Evolutionary conservation across 805 yeast genomes (phyloP), one percentile per base, ranked within the genome.

Genomic region (Zygoascus bituminiphila): DNA sequence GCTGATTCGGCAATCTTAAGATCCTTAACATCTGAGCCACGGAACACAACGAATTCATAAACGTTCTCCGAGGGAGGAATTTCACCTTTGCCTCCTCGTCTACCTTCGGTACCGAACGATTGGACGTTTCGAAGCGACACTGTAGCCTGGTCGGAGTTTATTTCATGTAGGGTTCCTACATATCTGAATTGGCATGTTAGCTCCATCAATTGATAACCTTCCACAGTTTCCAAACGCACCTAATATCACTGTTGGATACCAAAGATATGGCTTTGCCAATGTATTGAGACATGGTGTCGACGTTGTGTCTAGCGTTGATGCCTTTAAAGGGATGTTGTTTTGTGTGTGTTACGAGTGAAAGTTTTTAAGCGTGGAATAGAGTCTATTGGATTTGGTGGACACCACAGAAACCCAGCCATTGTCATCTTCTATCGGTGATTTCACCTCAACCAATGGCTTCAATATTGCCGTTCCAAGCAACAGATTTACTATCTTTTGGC

Each of bases 1-100:
- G 81, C 79, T 33, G 73, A 73, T 53, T 88, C 97, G 60, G 91
- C 73, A 48, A 93, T 93, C 56, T 80, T 79, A 65, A 93, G 74
- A 60, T 85, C 96, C 67, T 86, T 84, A 20, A 93, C 97, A 59
- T 91, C 97, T 22, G 85, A 78, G 35, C 98, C 98, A 57, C 89
- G 79, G 64, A 93, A 84, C 48, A 84, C 85, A 45, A 93, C 87
- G 49, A 76, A 77, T 23, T 85, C 89, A 66, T 79, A 86, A 14
- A 82, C 74, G 39, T 74, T 79, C 33, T 72, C 74, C 17, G 86
- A 81, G 5, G 94, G 83, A 48, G 78, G 75, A 37, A 88, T 80
- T 64, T 87, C 94, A 54, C 76, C 73, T 14, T 74, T 70, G 63
- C 84, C 88, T 12, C 71, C 68, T 56, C 83, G 73, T 59, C 98